Base-by-base conservation (phyloP, 1,139 yeast genomes). In the Zygoascus sp. region DNA sequence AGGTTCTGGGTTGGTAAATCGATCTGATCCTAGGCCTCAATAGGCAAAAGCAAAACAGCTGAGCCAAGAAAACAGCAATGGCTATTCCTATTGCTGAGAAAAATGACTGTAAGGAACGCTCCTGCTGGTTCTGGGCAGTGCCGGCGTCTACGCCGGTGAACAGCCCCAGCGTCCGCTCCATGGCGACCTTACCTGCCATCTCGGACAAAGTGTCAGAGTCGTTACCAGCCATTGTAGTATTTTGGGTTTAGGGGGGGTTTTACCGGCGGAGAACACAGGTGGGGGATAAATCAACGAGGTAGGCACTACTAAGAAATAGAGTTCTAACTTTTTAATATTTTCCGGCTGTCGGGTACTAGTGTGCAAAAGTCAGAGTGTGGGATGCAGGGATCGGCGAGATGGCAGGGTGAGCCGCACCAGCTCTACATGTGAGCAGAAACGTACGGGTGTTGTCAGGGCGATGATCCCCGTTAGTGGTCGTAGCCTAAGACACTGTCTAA, bases 1-100 rank as follows among this genome's bases (percentile, higher is more conserved):
- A 59, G 1, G 61, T 54, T 25, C 62, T 51, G 1, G 67, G 66
- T 40, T 59, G 65, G 46, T 64, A 65, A 5, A 64, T 53, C 5
- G 54, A 49, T 2, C 58, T 46, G 20, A 60, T 30, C 13, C 56
- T 37, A 37, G 53, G 56, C 13, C 67, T 51, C 21, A 63, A 50
- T 3, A 53, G 8, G 7, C 58, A 54, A 47, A 64, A 65, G 1
- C 53, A 36, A 0, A 53, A 10, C 2, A 58, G 34, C 43, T 63
- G 65, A 5, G 51, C 38, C 1, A 52, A 7, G 42, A 60, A 58
- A 6, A 65, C 44, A 1, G 34, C 46, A 1, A 51, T n/a, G 1
- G 67, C 57, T 1, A 57, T 54, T 4, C 51, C 49, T 16, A 64
- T 44, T 1, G 68, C 63, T 7, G 60, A 51, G 23, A 63, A 37